Evolutionary conservation across 805 yeast genomes (phyloP), one percentile per base, ranked within the genome.

Genomic region (Saccharomycopsis fodiens): DNA sequence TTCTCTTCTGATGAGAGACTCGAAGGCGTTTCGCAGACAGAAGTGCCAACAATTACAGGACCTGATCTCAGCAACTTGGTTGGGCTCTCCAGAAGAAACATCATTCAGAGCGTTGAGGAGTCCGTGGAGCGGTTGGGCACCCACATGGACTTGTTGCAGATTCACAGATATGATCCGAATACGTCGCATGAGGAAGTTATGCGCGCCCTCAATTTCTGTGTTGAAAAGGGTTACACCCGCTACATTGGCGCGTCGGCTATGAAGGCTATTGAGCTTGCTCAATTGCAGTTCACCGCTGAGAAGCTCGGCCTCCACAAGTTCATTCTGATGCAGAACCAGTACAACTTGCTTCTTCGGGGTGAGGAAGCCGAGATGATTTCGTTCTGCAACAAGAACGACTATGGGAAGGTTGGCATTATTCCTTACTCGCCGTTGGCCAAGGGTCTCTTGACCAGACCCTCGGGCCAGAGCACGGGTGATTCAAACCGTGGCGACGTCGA

Each of bases 221-320:
- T 75, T 19, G 63, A 65, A 35, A 79, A n/a, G n/a, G n/a, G n/a
- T n/a, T n/a, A n/a, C n/a, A n/a, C n/a, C n/a, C n/a, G n/a, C n/a
- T n/a, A n/a, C 57, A 68, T 79, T 47, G 85, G 85, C 13, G 83
- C 84, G 1, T 77, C 82, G 1, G 61, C 79, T 1, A 78, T 79
- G 84, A 64, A 65, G 52, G 71, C 79, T 1, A 59, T 63, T 16
- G 76, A 78, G 52, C 78, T 79, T 57, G 75, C 68, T 2, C 70
- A 67, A 54, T 54, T 76, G 55, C 85, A 80, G 55, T 62, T 59
- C 48, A 59, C 69, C 45, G 85, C 86, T 3, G 82, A 79, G 46
- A 66, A 65, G 55, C 52, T 70, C 52, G 72, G 70, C 29, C 79
- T 80, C 80, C 65, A 66, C 50, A 77, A 76, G 56, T 79, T 80